Evolutionary conservation across 345 rosid genomes (phyloP), one percentile per base, ranked within the genome.

Genomic region (Hibiscus trionum): DNA sequence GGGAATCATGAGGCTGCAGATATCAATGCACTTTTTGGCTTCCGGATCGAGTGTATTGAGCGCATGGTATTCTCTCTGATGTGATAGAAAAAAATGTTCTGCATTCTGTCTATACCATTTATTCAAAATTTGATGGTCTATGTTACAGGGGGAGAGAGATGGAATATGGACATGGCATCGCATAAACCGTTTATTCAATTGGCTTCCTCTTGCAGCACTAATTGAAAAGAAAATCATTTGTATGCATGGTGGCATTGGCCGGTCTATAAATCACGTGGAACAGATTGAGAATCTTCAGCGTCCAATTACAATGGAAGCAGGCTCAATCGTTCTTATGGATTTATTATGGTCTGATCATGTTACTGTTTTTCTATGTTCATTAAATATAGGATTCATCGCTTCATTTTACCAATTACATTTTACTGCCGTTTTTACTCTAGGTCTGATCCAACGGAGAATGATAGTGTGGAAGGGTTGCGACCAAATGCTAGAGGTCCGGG

Each of bases 21-120:
- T 57, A 57, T 57, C 61, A 57, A 57, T 57, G 61, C 61, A 57
- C 61, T 57, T 57, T 57, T 57, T 57, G 61, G 61, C 61, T 57
- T 57, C 61, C 61, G 61, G 61, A 57, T 57, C 12, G 61, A 57
- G 31, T 57, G 61, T 57, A 57, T 57, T 9, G 61, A 57, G 61
- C 61, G 31, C 29, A 57, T 57, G 61, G 61, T 57, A 57, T 57
- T 57, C 5, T 57, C 4, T 57, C 5, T 9, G 5, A 24, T 11
- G 12, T 24, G 31, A 0, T 21, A 57, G 61, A 49, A 21, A 56
- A 56, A 57, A 57, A 21, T 56, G 27, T 10, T 56, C 5, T 56
- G 29, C 60, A 56, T 19, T 56, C 29, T 56, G 4, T 56, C 4
- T 56, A 56, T 21, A 57, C 10, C 61, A 19, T 57, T 24, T 57